Evolutionary conservation across 345 rosid species (phyloP), one percentile per base, ranked within the genome.

Genomic region (Salix koriyanagi): DNA sequence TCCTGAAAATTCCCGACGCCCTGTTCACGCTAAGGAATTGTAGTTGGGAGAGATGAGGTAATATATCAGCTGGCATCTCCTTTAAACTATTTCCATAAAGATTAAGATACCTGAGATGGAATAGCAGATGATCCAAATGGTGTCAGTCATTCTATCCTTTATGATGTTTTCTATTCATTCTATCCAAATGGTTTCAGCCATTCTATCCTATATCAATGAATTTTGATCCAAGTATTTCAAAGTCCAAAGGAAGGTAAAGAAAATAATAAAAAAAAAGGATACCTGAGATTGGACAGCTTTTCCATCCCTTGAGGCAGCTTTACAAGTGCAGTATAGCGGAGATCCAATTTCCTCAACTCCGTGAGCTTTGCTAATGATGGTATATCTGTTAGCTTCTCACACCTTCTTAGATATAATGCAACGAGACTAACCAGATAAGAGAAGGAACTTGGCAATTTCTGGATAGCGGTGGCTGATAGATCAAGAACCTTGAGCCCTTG

Each of bases 241-340:
- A 19, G 61, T 54, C 25, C 2, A 42, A 42, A 42, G 11, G 46
- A 42, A 11, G 46, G 46, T 9, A 42, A 42, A 2, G 14, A 42
- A 0, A 32, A 32, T 32, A 2, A 2, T 2, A 11, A 42, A 2
- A 10, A 10, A 42, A 42, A 42, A 15, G 80, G 78, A 52, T 67
- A 75, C 64, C 9, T 75, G 4, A 85, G 82, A 50, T 82, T 82
- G 30, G 37, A 61, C 37, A 82, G 30, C 16, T 14, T 58, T 30
- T 77, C 72, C 72, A 82, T 34, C 10, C 82, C 83, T 34, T 74
- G 32, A 13, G 85, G 85, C 2, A 75, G 44, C 42, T 74, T 18
- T 9, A 11, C 48, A 23, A 82, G 72, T 2, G 12, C 39, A 4
- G n/a, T 36, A 2, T 3, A 9, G 3, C 10, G 1, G 4, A 82